phyloP scores from a whole-genome alignment of 2,329 filamentous ascomycete genomes.

The Alternaria sp. region DNA sequence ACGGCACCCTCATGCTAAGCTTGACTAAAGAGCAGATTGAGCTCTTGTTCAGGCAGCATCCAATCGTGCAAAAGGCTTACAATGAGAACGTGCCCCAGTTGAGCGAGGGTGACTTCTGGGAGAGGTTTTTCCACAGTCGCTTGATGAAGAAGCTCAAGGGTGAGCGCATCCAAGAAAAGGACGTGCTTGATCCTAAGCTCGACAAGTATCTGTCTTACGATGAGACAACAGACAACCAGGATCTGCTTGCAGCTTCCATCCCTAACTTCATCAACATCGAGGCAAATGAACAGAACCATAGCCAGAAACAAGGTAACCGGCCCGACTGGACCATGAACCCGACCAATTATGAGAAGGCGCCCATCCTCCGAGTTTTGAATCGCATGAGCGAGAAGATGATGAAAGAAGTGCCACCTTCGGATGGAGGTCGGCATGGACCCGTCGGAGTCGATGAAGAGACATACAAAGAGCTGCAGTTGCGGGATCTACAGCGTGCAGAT shows the following conservation, averaged over 20 bases:
- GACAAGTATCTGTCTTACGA: constrained; percentile 84
- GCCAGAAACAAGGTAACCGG: constrained; percentile 82
- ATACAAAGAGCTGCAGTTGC: constrained; percentile 76
- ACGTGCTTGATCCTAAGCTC: constrained; percentile 77
- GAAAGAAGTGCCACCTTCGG: constrained; percentile 80
- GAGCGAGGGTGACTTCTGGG: constrained; percentile 85
- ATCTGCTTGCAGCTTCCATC: constrained; percentile 66
- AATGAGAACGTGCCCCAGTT: constrained; percentile 85
- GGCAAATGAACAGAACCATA: constrained; percentile 94
- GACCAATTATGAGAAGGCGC: constrained; percentile 73
- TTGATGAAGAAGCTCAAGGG: constrained; percentile 91
- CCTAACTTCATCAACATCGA: constrained; percentile 91
- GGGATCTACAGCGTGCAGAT: constrained; percentile 77
- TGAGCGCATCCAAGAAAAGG: constrained; percentile 80
- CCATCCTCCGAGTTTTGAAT: constrained; percentile 88
- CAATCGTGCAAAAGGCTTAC: constrained; percentile 86
- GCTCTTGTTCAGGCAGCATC: constrained; percentile 91
- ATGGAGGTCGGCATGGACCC: constrained; percentile 69
- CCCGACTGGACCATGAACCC: constrained; percentile 92
- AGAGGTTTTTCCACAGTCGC: constrained; percentile 88
- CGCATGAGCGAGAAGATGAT: constrained; percentile 92
- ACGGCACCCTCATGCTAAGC: constrained; percentile 73
- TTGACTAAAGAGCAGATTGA: constrained; percentile 92
- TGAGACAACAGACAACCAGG: constrained; percentile 59
- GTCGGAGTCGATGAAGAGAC: constrained; percentile 74